phyloP scores from a whole-genome alignment of 2,329 filamentous ascomycete species.

The Aspergillus brunneoviolaceus region DNA sequence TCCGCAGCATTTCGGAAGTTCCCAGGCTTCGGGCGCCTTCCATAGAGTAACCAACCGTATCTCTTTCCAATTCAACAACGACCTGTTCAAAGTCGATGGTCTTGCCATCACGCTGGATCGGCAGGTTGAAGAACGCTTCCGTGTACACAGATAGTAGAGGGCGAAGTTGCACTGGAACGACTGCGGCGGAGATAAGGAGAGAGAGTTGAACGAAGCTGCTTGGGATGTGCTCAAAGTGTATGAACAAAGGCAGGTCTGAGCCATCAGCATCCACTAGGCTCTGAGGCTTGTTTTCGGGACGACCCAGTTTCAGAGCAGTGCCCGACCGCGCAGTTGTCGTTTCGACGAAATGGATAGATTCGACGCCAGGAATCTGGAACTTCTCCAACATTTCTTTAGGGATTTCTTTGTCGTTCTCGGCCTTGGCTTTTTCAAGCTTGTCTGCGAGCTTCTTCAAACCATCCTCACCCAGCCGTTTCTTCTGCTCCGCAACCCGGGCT shows the following conservation, averaged over 20 bases:
- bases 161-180: conserved; percentile 76
- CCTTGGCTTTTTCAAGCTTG: conserved; percentile 78
- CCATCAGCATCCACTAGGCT: conserved; percentile 70
- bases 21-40: conserved; percentile 67
- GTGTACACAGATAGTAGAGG: conserved; percentile 81
- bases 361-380: conserved; percentile 78
- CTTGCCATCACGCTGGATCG: conserved; percentile 73
- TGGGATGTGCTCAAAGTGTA: conserved; percentile 95
- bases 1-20: conserved; percentile 76
- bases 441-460: conserved; percentile 73
- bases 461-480: conserved; percentile 74
- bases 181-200: conserved; percentile 74
- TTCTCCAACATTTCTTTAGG: conserved; percentile 76
- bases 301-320: conserved; percentile 68
- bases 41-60: conserved; percentile 82
- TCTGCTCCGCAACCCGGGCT: conserved; percentile 73
- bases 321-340: conserved; percentile 83
- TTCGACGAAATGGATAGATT: conserved; percentile 93
- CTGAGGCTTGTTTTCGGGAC: conserved; percentile 68
- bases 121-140: conserved; percentile 93
- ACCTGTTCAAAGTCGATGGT: conserved; percentile 86
- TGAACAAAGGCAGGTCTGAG: conserved; percentile 70
- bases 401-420: conserved; percentile 84
- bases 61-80: conserved; percentile 83
- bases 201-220: conserved; percentile 89